These are phyloP conservation scores for Camelina hispida DNA, from an alignment of 345 rosid species.

Conservation along the genomic window DNA sequence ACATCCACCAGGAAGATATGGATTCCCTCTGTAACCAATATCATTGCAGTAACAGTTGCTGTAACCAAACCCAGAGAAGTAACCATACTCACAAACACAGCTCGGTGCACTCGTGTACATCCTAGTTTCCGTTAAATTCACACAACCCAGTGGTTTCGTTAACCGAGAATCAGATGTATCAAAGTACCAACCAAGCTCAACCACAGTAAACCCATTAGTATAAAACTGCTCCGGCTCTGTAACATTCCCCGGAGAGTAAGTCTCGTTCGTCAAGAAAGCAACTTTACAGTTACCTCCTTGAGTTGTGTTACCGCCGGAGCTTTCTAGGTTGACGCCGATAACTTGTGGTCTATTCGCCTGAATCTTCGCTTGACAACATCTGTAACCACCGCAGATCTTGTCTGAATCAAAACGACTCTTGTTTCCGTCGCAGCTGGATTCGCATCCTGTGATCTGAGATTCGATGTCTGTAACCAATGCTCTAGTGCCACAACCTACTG, in stretches of 20 bases:
- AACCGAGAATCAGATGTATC: conserved; percentile 21
- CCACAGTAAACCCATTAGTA: conserved; percentile 29
- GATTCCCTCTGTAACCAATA: conserved; percentile 48
- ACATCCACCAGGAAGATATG: conserved; percentile 47
- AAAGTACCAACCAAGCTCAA: conserved; percentile 49
- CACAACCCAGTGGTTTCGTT: conserved; percentile 16
- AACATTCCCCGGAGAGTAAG: conserved; percentile 25
- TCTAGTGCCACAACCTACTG: conserved; percentile 46
- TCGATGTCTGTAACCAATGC: conserved; percentile 5
- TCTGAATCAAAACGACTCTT: conserved; percentile 16
- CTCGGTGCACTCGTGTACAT: not conserved
- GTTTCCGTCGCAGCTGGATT: conserved; percentile 44
- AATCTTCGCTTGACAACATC: conserved; percentile 51
- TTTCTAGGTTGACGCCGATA: not conserved
- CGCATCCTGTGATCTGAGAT: conserved; percentile 44
- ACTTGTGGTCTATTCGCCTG: conserved; percentile 17
- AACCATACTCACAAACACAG: conserved; percentile 26
- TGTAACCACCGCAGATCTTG: conserved; percentile 45
- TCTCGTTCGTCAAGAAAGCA: conserved; percentile 39
- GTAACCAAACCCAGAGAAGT: conserved; percentile 9
- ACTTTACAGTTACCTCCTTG: conserved; percentile 24
- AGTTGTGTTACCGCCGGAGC: conserved; percentile 4
- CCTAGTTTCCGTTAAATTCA: conserved; percentile 8
- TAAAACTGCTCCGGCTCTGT: conserved; percentile 6
- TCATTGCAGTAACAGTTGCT: conserved; percentile 41